phyloP scores from a whole-genome alignment of 129 eudicot species.

The Flaveria linearis region DNA sequence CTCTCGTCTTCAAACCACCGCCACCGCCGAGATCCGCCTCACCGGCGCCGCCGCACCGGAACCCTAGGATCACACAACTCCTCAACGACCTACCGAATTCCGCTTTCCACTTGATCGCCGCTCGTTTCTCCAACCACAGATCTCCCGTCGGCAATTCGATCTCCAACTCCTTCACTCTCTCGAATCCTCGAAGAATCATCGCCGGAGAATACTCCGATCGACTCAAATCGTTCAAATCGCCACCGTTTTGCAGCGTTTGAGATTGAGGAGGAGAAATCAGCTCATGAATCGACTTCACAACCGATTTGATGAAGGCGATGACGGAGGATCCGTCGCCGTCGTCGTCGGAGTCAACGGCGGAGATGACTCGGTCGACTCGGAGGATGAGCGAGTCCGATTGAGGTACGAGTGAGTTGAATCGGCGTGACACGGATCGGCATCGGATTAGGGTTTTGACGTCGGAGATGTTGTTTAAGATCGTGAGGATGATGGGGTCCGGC shows the following conservation, averaged over 20 bases:
- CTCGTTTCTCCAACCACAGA: slow-evolving; percentile 52
- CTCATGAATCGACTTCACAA: slow-evolving; percentile 45
- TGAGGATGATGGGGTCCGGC: slow-evolving; percentile 55
- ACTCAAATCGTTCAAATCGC: neutral
- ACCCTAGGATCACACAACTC: slow-evolving; percentile 55
- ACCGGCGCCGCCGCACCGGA: slow-evolving; percentile 38
- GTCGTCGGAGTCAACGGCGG: slow-evolving; percentile 41
- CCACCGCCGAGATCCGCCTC: slow-evolving; percentile 43
- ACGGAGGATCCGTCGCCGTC: slow-evolving; percentile 44
- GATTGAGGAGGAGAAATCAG: slow-evolving; percentile 34
- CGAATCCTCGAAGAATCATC: slow-evolving; percentile 45
- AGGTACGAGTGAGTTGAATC: slow-evolving; percentile 60
- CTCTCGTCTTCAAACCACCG: slow-evolving; percentile 62
- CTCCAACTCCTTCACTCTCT: slow-evolving; percentile 42
- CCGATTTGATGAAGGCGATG: slow-evolving; percentile 39
- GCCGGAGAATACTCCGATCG: slow-evolving; percentile 46
- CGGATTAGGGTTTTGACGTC: slow-evolving; percentile 62
- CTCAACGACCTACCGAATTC: slow-evolving; percentile 49
- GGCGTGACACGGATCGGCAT: slow-evolving; percentile 49
- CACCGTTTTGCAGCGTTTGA: neutral
- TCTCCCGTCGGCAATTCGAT: slow-evolving; percentile 61
- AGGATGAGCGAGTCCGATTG: slow-evolving; percentile 55
- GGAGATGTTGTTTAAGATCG: slow-evolving; percentile 45
- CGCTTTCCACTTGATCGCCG: slow-evolving; percentile 51
- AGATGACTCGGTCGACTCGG: slow-evolving; percentile 64